Percentiles rank a stretch among this genome's conserved stretches.
phyloP scores from a whole-genome alignment of 1,284 basidiomycete species.

The Gomphus sp. region DNA sequence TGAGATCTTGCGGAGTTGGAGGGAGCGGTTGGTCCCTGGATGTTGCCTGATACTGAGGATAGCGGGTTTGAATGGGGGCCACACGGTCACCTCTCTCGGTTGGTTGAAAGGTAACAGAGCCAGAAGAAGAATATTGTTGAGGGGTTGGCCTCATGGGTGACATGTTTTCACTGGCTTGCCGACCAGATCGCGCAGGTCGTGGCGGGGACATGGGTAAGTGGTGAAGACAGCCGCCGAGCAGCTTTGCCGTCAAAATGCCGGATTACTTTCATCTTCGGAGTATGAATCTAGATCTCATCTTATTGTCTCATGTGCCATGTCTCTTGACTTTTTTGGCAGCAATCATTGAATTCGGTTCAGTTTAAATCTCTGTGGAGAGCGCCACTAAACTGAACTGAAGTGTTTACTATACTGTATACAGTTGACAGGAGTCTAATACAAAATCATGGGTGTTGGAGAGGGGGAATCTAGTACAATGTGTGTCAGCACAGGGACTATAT shows the following conservation, averaged over 20 bases:
- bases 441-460: too few species aligned
- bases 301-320: too few species aligned
- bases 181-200: conserved; percentile 2
- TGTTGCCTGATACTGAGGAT: conserved; percentile 38
- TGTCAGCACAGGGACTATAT: too few species aligned
- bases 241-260: neutral
- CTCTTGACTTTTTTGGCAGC: too few species aligned
- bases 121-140: neutral
- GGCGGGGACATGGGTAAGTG: conserved; percentile 1
- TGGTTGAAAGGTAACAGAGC: conserved; percentile 53
- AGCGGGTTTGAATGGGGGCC: conserved; percentile 43
- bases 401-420: too few species aligned
- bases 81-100: conserved; percentile 58
- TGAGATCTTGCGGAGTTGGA: conserved; percentile 24
- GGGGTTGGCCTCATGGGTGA: neutral
- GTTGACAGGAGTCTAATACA: too few species aligned
- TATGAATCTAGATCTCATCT: neutral
- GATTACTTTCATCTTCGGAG: neutral
- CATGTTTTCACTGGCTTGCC: conserved; percentile 2
- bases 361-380: too few species aligned
- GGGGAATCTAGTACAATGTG: too few species aligned
- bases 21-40: conserved; percentile 42
- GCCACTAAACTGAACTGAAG: too few species aligned
- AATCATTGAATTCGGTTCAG: too few species aligned
- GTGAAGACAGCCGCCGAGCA: neutral